Conservation (phyloP, 306 rosid genomes). For the Pterocarpus santalinus region DNA sequence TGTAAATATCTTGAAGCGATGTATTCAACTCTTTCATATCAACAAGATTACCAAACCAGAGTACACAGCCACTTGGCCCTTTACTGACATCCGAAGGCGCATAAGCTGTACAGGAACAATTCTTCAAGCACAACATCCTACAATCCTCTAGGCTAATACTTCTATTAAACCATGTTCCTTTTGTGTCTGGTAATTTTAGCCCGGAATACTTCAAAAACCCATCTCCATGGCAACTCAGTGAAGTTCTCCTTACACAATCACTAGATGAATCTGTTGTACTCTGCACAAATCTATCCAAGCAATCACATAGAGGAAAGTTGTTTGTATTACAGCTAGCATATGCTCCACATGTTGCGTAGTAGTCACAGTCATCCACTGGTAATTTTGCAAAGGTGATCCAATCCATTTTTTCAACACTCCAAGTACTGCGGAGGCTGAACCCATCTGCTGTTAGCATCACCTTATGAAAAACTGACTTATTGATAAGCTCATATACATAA, state of each 20-base stretch:
- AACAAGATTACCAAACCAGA: not conserved
- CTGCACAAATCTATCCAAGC: too few species aligned
- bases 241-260: not conserved
- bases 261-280: too few species aligned
- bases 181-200: not conserved
- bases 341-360: not conserved
- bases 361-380: not conserved
- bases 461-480: too few species aligned
- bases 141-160: not conserved
- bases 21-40: not conserved
- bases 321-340: not conserved
- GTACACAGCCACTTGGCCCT: not conserved
- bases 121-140: not conserved
- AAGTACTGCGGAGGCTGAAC: too few species aligned
- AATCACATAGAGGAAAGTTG: too few species aligned
- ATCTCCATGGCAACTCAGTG: not conserved
- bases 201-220: not conserved
- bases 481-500: too few species aligned
- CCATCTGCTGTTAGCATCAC: too few species aligned
- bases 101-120: not conserved
- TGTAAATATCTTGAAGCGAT: not conserved
- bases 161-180: too few species aligned
- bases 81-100: not conserved
- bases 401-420: too few species aligned
- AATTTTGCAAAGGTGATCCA: too few species aligned